phyloP scores from a whole-genome alignment of 306 rosid species.

The cucumber (Cucumis sativus) region Cucumber_9930_V3 NC_026659.2:25488001-25488500 shows the following conservation, averaged over 20 bases:
- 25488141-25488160: constrained; percentile 85
- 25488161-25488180: constrained; percentile 95
- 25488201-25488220: constrained; percentile 10
- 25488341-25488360: constrained; percentile 48
- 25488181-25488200: constrained; percentile 49
- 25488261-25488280: constrained; percentile 79
- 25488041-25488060: constrained; percentile 63
- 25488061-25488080: constrained; percentile 37
- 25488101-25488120: constrained; percentile 51
- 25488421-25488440: constrained; percentile 40
- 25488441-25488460: constrained; percentile 51
- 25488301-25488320: constrained; percentile 43
- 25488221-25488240: constrained; percentile 13
- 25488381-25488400: constrained; percentile 72
- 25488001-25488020: constrained; percentile 92
- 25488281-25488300: constrained; percentile 73
- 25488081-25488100: constrained; percentile 31
- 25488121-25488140: constrained; percentile 58
- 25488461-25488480: constrained; percentile 22
- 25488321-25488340: constrained; percentile 54
- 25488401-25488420: constrained; percentile 50
- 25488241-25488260: constrained; percentile 50
- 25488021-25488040: constrained; percentile 70
- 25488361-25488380: constrained; percentile 53
- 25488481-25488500: constrained; percentile 13